Evolutionary conservation across 129 eudicot genomes (phyloP), one percentile per base, ranked within the genome.

Genomic region (Chrysanthemum lavandulifolium): DNA sequence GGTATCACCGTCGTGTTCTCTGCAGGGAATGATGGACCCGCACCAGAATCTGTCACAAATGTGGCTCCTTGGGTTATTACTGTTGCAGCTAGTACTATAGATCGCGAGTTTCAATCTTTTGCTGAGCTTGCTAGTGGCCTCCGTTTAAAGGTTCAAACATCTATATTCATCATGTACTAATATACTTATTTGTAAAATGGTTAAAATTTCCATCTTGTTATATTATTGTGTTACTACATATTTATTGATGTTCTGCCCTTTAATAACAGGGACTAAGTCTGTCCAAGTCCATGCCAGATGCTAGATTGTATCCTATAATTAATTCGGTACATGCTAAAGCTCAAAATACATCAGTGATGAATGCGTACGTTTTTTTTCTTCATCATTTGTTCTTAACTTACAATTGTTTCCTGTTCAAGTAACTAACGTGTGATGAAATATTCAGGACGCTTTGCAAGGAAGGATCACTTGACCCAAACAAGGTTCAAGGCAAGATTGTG

Each of bases 11-110:
- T 88, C 0, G 88, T 88, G 7, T 80, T 85, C 67, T 90, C 97
- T 18, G 97, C 89, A 12, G 97, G 97, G 21, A 90, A 90, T 54
- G 68, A 73, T 2, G 97, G 95, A 18, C 95, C 95, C 0, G 1
- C 0, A 9, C 75, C 74, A 13, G 80, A 61, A 31, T 65, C 89
- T 0, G 92, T 91, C 0, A 45, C 89, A 19, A 91, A 91, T 80
- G 80, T 85, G 14, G 87, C 97, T 15, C 97, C 97, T 7, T 91
- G 97, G 97, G 68, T 81, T 4, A 65, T 86, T 9, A 91, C 97
- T 9, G 92, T 91, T 0, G 97, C 80, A 5, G 97, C 96, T 0
- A 86, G 89, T 72, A 91, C 95, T 0, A 72, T 80, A 6, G 95
- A 88, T 59, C 87, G 97, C 4, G 80, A 72, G 31, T 87, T 87